Conservation (phyloP, 352 stramenopile species). For the Blastocystis sp. region DNA sequence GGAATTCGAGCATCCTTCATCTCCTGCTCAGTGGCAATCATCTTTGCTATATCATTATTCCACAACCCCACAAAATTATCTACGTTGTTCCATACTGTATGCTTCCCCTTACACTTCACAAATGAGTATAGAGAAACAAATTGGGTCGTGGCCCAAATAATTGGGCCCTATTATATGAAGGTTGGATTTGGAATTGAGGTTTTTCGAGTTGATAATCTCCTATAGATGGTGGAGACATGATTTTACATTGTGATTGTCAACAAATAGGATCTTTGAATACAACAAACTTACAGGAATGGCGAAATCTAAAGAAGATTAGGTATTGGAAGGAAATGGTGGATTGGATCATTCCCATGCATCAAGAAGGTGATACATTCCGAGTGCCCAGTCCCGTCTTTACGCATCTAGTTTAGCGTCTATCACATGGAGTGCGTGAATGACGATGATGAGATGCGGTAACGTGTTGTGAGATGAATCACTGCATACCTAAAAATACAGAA, state of each 20-base stretch:
- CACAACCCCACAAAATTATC: not conserved
- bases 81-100: not conserved
- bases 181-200: too few relatives aligned
- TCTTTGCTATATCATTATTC: conserved; percentile 1
- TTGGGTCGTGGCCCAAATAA: not conserved
- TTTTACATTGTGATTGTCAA: not conserved
- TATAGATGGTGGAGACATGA: too few relatives aligned
- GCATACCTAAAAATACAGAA: too few relatives aligned
- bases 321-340: too few relatives aligned
- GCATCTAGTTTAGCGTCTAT: not conserved
- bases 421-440: not conserved
- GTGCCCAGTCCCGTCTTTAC: not conserved
- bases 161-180: not conserved
- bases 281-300: not conserved
- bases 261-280: not conserved
- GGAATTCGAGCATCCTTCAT: conserved; percentile 85
- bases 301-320: not conserved
- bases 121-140: not conserved
- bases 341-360: too few relatives aligned
- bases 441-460: not conserved
- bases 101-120: not conserved
- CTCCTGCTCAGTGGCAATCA: conserved; percentile 71
- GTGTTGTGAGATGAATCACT: too few relatives aligned
- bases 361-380: not conserved
- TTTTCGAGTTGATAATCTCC: too few relatives aligned